A percentile compares a stretch with the other conserved stretches of the same genome.
Evolutionary conservation across 192 early-diverging fungal species (phyloP).

Genomic region (Coemansia sp.): DNA sequence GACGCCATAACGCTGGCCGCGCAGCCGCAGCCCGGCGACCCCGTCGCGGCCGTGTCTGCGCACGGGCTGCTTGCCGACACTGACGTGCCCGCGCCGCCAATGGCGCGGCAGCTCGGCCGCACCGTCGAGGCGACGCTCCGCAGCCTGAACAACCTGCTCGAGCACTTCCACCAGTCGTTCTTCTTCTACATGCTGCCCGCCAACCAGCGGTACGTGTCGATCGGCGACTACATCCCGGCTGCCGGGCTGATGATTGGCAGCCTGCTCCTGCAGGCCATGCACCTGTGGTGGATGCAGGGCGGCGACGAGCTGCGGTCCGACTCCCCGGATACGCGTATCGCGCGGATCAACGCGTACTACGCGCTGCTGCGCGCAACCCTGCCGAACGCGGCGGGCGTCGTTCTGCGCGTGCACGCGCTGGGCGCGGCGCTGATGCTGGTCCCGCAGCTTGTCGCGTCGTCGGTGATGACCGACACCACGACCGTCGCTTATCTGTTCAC

Average conservation of each 20-base stretch:
- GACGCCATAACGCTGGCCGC: slow-evolving; percentile 69
- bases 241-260: slow-evolving; percentile 73
- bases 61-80: slow-evolving; percentile 1
- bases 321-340: slow-evolving; percentile 37
- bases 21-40: slow-evolving; percentile 26
- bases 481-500: slow-evolving; percentile 29
- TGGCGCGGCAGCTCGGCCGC: slow-evolving; percentile 36
- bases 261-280: slow-evolving; percentile 66
- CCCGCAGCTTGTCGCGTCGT: slow-evolving; percentile 18
- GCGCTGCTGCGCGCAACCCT: slow-evolving; percentile 34
- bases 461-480: slow-evolving; percentile 21
- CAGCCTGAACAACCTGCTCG: slow-evolving; percentile 88
- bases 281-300: slow-evolving; percentile 52
- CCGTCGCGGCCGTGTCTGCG: slow-evolving; percentile 2
- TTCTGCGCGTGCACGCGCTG: slow-evolving; percentile 50
- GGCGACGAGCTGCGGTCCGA: slow-evolving; percentile 30
- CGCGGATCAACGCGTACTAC: slow-evolving; percentile 39
- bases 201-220: slow-evolving; percentile 75
- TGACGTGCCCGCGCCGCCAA: not conserved
- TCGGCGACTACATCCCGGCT: slow-evolving; percentile 87
- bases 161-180: slow-evolving; percentile 94
- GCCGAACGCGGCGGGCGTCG: slow-evolving; percentile 20
- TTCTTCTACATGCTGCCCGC: slow-evolving; percentile 95
- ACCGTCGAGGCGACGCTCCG: slow-evolving; percentile 78
- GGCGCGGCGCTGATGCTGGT: slow-evolving; percentile 28